Conservation (phyloP, 805 yeast species). For the Schwanniomyces polymorphus region DNA sequence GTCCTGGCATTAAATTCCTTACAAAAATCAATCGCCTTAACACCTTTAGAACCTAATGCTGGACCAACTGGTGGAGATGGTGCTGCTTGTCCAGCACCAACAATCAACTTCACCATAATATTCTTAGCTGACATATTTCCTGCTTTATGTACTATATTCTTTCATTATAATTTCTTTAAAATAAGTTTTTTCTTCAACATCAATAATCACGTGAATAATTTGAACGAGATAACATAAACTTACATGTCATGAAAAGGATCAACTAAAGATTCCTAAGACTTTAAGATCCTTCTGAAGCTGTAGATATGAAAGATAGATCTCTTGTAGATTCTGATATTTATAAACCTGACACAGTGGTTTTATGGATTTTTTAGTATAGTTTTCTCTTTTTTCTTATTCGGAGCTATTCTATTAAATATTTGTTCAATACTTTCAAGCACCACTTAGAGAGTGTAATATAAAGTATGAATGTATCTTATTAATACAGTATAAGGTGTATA, state of each 20-base stretch:
- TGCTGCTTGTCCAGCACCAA: slow-evolving; percentile 97
- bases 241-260: no score
- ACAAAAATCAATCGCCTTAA: slow-evolving; percentile 97
- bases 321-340: no score
- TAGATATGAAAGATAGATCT: no score
- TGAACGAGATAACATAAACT: not conserved
- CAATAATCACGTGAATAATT: not conserved
- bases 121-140: slow-evolving; percentile 45
- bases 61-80: slow-evolving; percentile 99
- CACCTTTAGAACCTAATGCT: slow-evolving; percentile 97
- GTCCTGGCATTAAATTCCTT: slow-evolving; percentile 98
- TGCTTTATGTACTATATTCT: not conserved
- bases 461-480: not conserved
- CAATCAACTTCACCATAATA: slow-evolving; percentile 80
- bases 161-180: not conserved
- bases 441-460: no score
- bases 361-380: no score
- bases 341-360: no score
- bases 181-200: not conserved
- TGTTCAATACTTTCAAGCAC: no score
- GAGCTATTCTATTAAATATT: no score
- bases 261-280: no score
- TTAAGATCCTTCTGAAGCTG: no score
- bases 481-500: not conserved
- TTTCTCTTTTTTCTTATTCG: no score